Conservation (phyloP, 352 stramenopile species). For the Elongisporangium prolatum region DNA sequence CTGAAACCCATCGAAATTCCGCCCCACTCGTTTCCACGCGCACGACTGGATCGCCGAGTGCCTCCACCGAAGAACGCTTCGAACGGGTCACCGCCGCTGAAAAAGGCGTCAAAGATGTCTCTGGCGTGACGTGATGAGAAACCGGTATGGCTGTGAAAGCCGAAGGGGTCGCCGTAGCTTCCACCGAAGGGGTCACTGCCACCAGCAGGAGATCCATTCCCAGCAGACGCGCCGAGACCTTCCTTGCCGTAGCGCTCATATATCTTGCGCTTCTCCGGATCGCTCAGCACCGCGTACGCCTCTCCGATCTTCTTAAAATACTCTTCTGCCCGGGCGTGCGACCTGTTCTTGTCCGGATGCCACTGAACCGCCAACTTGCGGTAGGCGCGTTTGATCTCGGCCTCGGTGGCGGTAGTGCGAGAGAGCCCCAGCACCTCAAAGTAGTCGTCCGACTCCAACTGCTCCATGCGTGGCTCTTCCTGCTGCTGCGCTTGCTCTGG, state of each 20-base stretch:
- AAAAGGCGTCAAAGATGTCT: constrained; percentile 76
- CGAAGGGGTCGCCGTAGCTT: constrained; percentile 20
- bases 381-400: constrained; percentile 68
- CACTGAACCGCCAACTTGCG: constrained; percentile 80
- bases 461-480: constrained; percentile 14
- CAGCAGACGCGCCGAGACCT: constrained; percentile 7
- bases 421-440: constrained; percentile 54
- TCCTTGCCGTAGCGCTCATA: constrained; percentile 53
- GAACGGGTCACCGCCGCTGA: constrained; percentile 53
- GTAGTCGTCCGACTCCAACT: constrained; percentile 72
- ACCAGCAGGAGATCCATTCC: not conserved
- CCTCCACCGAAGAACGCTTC: constrained; percentile 41
- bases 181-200: not conserved
- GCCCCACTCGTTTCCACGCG: constrained; percentile 14
- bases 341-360: constrained; percentile 93
- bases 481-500: not conserved
- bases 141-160: constrained; percentile 10
- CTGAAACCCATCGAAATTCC: constrained; percentile 6
- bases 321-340: constrained; percentile 72
- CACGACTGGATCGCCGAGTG: constrained; percentile 9
- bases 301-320: constrained; percentile 88
- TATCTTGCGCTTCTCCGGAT: constrained; percentile 47
- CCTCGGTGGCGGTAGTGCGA: constrained; percentile 23
- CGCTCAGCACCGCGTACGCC: constrained; percentile 87
- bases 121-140: constrained; percentile 56